Evolutionary conservation across 768 basidiomycete species (phyloP), one percentile per base, ranked within the genome.

Genomic region (Clathrus columnatus): DNA sequence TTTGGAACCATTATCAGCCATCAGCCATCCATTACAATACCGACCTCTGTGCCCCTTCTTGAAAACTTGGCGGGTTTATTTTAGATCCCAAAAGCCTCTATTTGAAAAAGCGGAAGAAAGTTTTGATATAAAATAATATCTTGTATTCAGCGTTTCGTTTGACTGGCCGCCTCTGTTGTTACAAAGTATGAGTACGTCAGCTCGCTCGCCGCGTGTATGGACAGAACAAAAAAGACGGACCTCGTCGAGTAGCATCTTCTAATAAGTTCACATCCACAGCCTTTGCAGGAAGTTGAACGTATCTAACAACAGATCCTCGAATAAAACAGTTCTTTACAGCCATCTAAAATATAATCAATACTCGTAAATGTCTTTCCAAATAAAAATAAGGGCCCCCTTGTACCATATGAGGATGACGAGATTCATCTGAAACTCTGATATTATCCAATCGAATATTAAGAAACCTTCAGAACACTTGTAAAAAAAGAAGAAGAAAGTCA

Each of bases 241-340:
- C 96, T 82, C 95, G 76, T 67, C 96, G 76, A 30, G 95, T 97
- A 27, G 95, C 95, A 68, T 99, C 95, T 71, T 99, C 95, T 41
- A 99, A 68, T 50, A 98, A 70, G 61, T 94, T 92, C 1, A 92
- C 96, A 69, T 99, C 96, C 57, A 99, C 91, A 58, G 88, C 87
- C 60, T 89, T 85, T 23, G 90, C 83, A 2, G 92, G 91, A 54
- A 99, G 76, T 67, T 95, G 91, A 18, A 98, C 96, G 64, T 99
- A 99, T 61, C 96, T 87, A 51, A 99, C 94, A 14, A 98, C 96
- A 17, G 92, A 95, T 60, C 96, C 96, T 43, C 96, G 86, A 63
- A 99, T 99, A 67, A 99, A 99, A 69, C 93, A 96, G 69, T 98
- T 98, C 74, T 94, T 95, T 43, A 99, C 93, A 0, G 95, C 93